Conservation (phyloP, 2,329 filamentous ascomycete species). For the Penicillium sclerotiorum region DNA sequence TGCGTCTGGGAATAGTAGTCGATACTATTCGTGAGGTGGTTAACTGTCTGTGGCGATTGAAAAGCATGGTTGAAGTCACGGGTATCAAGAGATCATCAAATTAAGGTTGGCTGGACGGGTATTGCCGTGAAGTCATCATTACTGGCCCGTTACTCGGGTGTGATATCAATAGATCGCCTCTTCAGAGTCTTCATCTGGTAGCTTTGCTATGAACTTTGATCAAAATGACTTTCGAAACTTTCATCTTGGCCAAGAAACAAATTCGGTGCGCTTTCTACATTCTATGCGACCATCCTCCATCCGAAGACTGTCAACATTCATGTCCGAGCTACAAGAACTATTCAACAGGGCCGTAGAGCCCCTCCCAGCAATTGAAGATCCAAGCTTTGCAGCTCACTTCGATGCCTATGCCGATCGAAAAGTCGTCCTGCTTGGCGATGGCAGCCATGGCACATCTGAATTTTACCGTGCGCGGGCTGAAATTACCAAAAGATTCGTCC, state of each 20-base stretch:
- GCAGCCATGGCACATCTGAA: constrained; percentile 58
- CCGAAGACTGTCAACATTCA: constrained; percentile 13
- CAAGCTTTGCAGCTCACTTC: constrained; percentile 45
- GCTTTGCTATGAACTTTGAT: no score
- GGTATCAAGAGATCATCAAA: background rate
- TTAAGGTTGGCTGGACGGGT: background rate
- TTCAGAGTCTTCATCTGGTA: background rate
- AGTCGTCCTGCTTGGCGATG: constrained; percentile 51
- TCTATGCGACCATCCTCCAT: constrained; percentile 13
- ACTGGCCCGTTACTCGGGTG: constrained; percentile 19
- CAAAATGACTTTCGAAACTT: no score
- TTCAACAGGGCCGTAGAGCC: constrained; percentile 40
- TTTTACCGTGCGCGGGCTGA: constrained; percentile 57
- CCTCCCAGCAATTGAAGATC: constrained; percentile 39
- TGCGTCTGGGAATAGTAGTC: background rate
- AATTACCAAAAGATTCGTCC: constrained; percentile 55
- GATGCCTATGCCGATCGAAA: constrained; percentile 44
- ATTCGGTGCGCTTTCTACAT: background rate
- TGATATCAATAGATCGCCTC: constrained; percentile 23
- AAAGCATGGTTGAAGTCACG: no score
- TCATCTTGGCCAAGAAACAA: no score
- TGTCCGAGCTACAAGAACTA: constrained; percentile 36
- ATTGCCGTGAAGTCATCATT: constrained; percentile 36
- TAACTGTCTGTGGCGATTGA: no score
- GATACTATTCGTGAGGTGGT: background rate